Conservation (phyloP, 2,329 filamentous ascomycete species). For the Passalora sequoiae region DNA sequence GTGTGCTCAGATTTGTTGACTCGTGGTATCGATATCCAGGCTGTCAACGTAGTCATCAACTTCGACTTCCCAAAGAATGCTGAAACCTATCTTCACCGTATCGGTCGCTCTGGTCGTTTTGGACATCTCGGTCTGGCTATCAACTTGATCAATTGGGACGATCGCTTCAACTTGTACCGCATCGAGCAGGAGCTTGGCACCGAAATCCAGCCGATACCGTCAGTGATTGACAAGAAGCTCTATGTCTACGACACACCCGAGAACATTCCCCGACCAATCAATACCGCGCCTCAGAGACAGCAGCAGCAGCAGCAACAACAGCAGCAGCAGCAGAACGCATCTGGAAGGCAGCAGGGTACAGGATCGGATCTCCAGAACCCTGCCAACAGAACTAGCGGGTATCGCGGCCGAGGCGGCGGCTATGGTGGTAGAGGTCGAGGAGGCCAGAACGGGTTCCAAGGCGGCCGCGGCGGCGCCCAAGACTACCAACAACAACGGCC, state of each 20-base stretch:
- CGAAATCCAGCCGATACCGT: constrained; percentile 94
- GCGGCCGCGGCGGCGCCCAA: constrained; percentile 27
- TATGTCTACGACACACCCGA: constrained; percentile 98
- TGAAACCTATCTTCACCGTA: constrained; percentile 96
- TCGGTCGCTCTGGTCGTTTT: constrained; percentile 94
- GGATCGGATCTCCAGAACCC: constrained; percentile 33
- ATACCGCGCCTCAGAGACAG: constrained; percentile 44
- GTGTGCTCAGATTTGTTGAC: constrained; percentile 97
- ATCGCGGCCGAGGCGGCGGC: constrained; percentile 31
- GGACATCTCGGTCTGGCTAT: constrained; percentile 96
- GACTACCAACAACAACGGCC: constrained; percentile 29
- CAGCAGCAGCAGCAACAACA: constrained; percentile 22
- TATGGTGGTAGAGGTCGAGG: constrained; percentile 29
- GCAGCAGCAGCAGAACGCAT: constrained; percentile 18
- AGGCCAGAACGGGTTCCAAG: constrained; percentile 31
- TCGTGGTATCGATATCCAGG: constrained; percentile 98
- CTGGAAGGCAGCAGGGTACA: constrained; percentile 33
- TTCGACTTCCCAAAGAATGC: constrained; percentile 99
- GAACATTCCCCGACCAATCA: constrained; percentile 79
- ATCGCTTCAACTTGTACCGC: constrained; percentile 97
- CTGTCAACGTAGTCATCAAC: constrained; percentile 99
- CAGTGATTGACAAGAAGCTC: constrained; percentile 90
- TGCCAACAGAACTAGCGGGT: constrained; percentile 30
- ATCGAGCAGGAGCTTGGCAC: constrained; percentile 97
- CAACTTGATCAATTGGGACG: constrained; percentile 99